Base-by-base conservation (phyloP, 2,329 filamentous ascomycete genomes). In the Dothiorella sarmentorum region DNA sequence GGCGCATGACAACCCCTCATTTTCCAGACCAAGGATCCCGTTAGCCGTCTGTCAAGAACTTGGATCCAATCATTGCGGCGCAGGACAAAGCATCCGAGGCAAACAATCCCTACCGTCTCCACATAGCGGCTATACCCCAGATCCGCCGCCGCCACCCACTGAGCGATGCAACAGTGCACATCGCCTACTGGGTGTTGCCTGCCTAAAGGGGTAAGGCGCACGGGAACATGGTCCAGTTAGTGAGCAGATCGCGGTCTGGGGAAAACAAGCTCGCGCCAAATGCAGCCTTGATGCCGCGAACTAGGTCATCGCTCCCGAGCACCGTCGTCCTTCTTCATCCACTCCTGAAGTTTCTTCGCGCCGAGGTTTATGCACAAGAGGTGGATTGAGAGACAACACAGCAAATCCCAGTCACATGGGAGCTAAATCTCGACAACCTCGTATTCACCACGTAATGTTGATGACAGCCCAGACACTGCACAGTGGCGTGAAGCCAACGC, bases 101-200 rank as follows among this genome's bases (percentile, higher is more conserved):
- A 53, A 45, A 18, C 24, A 53, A 45, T 31, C 24, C 43, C 31
- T 17, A 15, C 20, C 31, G 35, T 53, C 49, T 42, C 49, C 49
- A 53, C 49, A 40, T 7, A 10, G 22, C 49, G 49, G 49, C 49
- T 53, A 53, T 53, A 53, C 49, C 49, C 49, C 49, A 53, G 49
- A 53, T 53, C 49, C 49, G 49, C 49, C 47, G 47, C 31, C 31
- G 20, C 22, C 33, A 38, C 10, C 10, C 27, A 38, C 9, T 7
- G 49, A 15, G 35, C 49, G 43, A 45, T 53, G 35, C 49, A 40
- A 38, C 49, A 53, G 35, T 38, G 49, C 49, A 15, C 31, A 9
- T 7, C 10, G 35, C 22, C 37, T 10, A 17, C 11, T 10, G 31
- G n/a, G 49, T 24, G 24, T 22, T 22, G 35, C 49, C 49, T 53